Conservation (phyloP, 495 filamentous ascomycete species). For the Aspergillus steynii region DNA sequence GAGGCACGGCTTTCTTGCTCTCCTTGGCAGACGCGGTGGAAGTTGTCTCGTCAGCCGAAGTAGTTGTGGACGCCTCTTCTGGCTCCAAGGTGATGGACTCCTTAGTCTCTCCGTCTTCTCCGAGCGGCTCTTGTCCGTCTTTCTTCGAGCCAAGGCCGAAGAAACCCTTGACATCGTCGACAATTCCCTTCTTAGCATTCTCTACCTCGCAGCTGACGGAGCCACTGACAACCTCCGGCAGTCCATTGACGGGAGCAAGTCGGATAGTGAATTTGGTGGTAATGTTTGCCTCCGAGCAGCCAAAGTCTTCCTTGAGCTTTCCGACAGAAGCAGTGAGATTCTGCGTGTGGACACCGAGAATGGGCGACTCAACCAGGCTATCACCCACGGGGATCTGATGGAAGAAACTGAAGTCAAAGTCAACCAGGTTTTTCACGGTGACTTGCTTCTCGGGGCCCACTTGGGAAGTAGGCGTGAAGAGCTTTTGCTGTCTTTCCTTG, state of each 20-base stretch:
- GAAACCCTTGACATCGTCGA: slow-evolving; percentile 91
- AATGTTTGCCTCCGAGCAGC: slow-evolving; percentile 75
- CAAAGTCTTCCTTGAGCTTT: slow-evolving; percentile 70
- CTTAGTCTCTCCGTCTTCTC: slow-evolving; percentile 52
- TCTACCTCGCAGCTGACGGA: slow-evolving; percentile 82
- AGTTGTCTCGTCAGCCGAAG: slow-evolving; percentile 42
- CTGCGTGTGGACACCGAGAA: slow-evolving; percentile 62
- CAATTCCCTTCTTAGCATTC: slow-evolving; percentile 74
- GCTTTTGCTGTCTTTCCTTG: slow-evolving; percentile 67
- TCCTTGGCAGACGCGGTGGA: slow-evolving; percentile 51
- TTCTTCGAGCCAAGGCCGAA: slow-evolving; percentile 93
- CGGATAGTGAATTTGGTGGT: slow-evolving; percentile 75
- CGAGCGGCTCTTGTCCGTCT: slow-evolving; percentile 73
- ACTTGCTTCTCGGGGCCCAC: slow-evolving; percentile 82
- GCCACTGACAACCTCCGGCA: slow-evolving; percentile 75
- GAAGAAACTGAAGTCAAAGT: slow-evolving; percentile 79
- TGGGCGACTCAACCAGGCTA: slow-evolving; percentile 50
- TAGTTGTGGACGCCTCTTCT: slow-evolving; percentile 47
- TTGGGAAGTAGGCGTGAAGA: slow-evolving; percentile 78
- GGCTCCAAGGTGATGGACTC: slow-evolving; percentile 53
- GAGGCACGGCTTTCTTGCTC: slow-evolving; percentile 46
- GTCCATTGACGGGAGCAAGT: slow-evolving; percentile 71
- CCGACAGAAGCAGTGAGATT: slow-evolving; percentile 84
- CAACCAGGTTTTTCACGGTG: slow-evolving; percentile 80
- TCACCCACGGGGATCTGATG: slow-evolving; percentile 57